Conservation (phyloP, 192 early-diverging fungal species). For the Mortierella alpina region DNA sequence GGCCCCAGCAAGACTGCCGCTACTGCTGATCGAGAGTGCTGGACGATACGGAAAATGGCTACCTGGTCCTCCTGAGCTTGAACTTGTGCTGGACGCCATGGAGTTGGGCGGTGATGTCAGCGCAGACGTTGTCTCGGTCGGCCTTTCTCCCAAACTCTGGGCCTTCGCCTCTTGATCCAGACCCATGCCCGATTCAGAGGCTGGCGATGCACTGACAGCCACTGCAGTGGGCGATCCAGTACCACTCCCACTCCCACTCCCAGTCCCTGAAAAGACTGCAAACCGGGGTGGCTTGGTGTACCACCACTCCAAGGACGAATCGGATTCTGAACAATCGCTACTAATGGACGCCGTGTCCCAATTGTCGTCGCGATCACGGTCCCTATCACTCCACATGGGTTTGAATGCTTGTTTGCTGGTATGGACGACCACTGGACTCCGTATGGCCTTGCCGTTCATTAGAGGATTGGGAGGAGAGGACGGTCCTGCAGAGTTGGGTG, state of each 20-base stretch:
- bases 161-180: too few species aligned
- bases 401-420: slow-evolving; percentile 28
- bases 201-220: too few species aligned
- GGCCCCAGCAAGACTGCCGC: not conserved
- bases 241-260: not conserved
- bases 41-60: not conserved
- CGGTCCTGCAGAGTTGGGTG: slow-evolving; percentile 15
- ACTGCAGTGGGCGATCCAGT: too few species aligned
- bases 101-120: too few species aligned
- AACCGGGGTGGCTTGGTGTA: slow-evolving; percentile 41
- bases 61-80: too few species aligned
- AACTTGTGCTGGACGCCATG: too few species aligned
- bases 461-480: not conserved
- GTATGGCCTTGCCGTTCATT: not conserved
- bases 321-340: slow-evolving; percentile 43
- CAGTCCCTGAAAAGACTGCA: slow-evolving; percentile 2
- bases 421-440: slow-evolving; percentile 13
- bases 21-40: not conserved
- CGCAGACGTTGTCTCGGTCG: too few species aligned
- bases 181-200: too few species aligned
- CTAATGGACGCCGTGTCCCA: slow-evolving; percentile 37
- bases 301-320: slow-evolving; percentile 41
- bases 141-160: too few species aligned
- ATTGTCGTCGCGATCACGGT: slow-evolving; percentile 41
- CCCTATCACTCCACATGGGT: slow-evolving; percentile 28